Conservation (phyloP, 2,329 filamentous ascomycete genomes). For the Aureobasidium namibiae region DNA sequence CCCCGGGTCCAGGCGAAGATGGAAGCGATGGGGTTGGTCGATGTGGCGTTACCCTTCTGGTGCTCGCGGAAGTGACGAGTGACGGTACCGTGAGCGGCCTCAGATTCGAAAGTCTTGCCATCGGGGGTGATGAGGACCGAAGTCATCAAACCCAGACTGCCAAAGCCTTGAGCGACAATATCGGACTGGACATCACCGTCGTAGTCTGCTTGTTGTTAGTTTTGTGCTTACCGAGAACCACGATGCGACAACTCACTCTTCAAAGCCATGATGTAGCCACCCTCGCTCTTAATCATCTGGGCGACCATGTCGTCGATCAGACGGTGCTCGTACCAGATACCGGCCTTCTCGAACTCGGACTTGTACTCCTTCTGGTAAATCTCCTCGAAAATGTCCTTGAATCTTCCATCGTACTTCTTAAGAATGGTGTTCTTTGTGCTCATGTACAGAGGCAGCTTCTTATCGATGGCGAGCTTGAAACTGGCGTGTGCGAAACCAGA, state of each 20-base stretch:
- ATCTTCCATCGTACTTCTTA: constrained; percentile 96
- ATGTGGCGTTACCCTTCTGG: constrained; percentile 95
- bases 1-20: constrained; percentile 99
- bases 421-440: constrained; percentile 99
- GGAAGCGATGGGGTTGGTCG: constrained; percentile 96
- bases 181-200: constrained; percentile 98
- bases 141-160: constrained; percentile 96
- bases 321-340: constrained; percentile 98
- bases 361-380: constrained; percentile 85
- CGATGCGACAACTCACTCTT: constrained; percentile 62
- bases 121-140: constrained; percentile 94
- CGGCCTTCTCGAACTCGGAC: constrained; percentile 79
- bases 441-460: constrained; percentile 94
- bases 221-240: not conserved
- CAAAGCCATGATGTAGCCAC: constrained; percentile 93
- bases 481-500: constrained; percentile 88
- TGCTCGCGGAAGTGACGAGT: constrained; percentile 98
- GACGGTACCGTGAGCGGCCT: constrained; percentile 96
- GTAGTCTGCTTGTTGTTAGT: constrained; percentile 59
- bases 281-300: constrained; percentile 98
- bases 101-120: constrained; percentile 93
- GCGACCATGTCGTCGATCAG: constrained; percentile 99
- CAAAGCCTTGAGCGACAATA: constrained; percentile 96
- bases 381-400: constrained; percentile 99
- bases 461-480: constrained; percentile 88